These are phyloP conservation scores for Phytophthora pinifolia DNA, from an alignment of 352 stramenopile species.

Conservation along the genomic window DNA sequence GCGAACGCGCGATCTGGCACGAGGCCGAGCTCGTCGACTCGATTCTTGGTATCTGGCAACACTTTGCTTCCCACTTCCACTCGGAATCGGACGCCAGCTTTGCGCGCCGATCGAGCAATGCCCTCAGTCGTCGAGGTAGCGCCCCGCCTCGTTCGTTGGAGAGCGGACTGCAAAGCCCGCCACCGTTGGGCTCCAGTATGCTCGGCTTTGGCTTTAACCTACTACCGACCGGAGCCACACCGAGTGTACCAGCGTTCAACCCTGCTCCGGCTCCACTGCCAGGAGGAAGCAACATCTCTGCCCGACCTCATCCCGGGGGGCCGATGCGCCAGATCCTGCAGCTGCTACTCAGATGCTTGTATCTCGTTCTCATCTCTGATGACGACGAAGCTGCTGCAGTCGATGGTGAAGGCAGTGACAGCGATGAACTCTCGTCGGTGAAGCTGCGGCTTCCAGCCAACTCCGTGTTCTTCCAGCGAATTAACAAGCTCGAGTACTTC, in stretches of 20 bases:
- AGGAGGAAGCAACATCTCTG: conserved; percentile 45
- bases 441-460: conserved; percentile 51
- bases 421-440: conserved; percentile 26
- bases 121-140: conserved; percentile 28
- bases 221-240: conserved; percentile 31
- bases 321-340: conserved; percentile 85
- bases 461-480: conserved; percentile 68
- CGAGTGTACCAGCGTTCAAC: conserved; percentile 15
- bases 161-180: conserved; percentile 48
- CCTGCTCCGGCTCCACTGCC: conserved; percentile 19
- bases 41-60: conserved; percentile 79
- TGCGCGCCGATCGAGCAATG: conserved; percentile 57
- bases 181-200: conserved; percentile 31
- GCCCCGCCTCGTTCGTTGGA: conserved; percentile 23
- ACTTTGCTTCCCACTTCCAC: conserved; percentile 73
- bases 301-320: conserved; percentile 69
- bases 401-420: conserved; percentile 26
- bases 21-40: conserved; percentile 77
- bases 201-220: conserved; percentile 65
- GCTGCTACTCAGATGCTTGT: conserved; percentile 70
- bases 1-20: conserved; percentile 69
- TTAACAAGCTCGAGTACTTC: conserved; percentile 88
- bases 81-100: conserved; percentile 79
- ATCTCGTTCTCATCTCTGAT: conserved; percentile 64
- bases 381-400: conserved; percentile 30